phyloP scores from a whole-genome alignment of 345 rosid species.

The Murraya paniculata region DNA sequence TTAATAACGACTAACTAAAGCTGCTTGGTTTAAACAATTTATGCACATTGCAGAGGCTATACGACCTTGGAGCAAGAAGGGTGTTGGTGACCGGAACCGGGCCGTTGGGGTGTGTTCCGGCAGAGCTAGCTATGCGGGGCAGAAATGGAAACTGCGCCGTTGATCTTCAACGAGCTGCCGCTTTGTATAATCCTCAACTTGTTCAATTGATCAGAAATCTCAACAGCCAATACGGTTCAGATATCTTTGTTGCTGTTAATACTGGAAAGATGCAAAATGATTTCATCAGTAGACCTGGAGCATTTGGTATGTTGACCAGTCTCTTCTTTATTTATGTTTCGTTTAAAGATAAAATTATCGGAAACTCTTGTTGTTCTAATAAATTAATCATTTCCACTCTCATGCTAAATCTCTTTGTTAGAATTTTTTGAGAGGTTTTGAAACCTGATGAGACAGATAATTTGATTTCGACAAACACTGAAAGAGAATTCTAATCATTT shows the following conservation, averaged over 20 bases:
- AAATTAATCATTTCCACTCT: no score
- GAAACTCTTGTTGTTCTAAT: no score
- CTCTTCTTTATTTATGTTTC: neutral
- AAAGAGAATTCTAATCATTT: no score
- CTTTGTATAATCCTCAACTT: constrained; percentile 62
- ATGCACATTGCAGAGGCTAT: constrained; percentile 38
- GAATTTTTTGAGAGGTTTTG: no score
- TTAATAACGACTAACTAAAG: no score
- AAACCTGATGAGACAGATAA: no score
- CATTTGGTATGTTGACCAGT: constrained; percentile 39
- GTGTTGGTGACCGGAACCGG: constrained; percentile 88
- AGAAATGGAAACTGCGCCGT: constrained; percentile 51
- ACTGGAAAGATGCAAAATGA: constrained; percentile 40
- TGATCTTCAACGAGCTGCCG: constrained; percentile 60
- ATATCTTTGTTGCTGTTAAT: constrained; percentile 60
- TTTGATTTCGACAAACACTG: no score
- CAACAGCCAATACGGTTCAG: constrained; percentile 37
- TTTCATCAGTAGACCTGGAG: constrained; percentile 54
- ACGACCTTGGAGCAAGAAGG: constrained; percentile 69
- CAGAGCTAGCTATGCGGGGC: constrained; percentile 59
- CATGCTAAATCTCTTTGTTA: no score
- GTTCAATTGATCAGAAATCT: constrained; percentile 43
- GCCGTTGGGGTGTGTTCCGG: constrained; percentile 82
- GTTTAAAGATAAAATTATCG: no score
- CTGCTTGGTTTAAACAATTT: no score